Evolutionary conservation across 2,329 filamentous ascomycete genomes (phyloP).

Genomic region (Fusarium gaditjirri): DNA sequence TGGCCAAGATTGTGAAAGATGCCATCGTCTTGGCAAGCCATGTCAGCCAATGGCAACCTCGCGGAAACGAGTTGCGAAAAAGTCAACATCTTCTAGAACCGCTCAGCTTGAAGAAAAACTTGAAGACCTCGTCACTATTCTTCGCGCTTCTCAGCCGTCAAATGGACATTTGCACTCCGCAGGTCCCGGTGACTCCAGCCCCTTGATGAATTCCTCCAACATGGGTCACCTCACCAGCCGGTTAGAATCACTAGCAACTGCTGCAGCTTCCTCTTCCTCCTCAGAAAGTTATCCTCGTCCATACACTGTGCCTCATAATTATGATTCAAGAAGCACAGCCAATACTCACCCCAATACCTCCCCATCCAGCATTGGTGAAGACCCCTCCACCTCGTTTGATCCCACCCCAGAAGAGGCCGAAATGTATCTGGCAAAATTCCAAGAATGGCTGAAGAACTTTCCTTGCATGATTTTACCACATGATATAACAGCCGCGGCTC

Average conservation of each 20-base stretch:
- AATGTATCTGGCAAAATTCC: constrained; percentile 54
- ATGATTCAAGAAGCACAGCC: constrained; percentile 6
- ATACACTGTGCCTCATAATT: constrained; percentile 15
- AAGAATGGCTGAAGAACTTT: constrained; percentile 54
- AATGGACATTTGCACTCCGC: constrained; percentile 28
- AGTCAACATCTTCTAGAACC: constrained; percentile 51
- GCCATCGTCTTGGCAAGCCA: constrained; percentile 59
- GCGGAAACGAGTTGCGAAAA: constrained; percentile 51
- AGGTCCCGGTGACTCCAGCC: constrained; percentile 6
- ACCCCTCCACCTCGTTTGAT: constrained; percentile 41
- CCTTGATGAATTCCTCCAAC: constrained; percentile 21
- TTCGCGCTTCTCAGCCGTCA: constrained; percentile 49
- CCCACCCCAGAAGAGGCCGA: constrained; percentile 53
- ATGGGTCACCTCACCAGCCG: constrained; percentile 42
- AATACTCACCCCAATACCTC: constrained; percentile 9
- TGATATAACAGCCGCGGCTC: constrained; percentile 50
- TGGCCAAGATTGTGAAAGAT: constrained; percentile 51
- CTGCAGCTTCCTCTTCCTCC: constrained; percentile 48
- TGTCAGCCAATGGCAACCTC: constrained; percentile 58
- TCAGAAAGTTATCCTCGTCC: constrained; percentile 23
- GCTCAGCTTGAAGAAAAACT: constrained; percentile 62
- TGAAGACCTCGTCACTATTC: constrained; percentile 59
- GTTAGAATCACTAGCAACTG: constrained; percentile 52
- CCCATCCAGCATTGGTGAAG: constrained; percentile 22
- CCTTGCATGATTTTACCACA: constrained; percentile 57